Evolutionary conservation across 352 stramenopile species (phyloP).

Genomic region (Pythium oligandrum): DNA sequence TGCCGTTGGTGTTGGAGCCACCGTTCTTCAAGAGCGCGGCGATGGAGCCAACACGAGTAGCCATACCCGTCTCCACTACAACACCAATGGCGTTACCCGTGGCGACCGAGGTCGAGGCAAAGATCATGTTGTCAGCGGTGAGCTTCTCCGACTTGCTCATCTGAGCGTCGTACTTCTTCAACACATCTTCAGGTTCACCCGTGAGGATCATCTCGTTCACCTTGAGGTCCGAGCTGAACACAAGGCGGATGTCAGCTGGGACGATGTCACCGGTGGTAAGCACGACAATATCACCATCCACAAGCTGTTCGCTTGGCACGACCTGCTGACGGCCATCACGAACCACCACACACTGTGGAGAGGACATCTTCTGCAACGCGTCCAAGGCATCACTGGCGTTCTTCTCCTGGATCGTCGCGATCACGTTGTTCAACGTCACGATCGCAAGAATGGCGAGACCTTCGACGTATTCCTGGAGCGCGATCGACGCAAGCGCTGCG

Average conservation of each 20-base stretch:
- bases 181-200: constrained; percentile 84
- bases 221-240: constrained; percentile 76
- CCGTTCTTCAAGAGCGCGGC: constrained; percentile 45
- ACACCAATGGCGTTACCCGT: constrained; percentile 55
- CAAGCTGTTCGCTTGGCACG: constrained; percentile 57
- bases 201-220: constrained; percentile 95
- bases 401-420: constrained; percentile 64
- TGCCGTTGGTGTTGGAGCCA: constrained; percentile 16
- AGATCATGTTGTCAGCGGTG: constrained; percentile 88
- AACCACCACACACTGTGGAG: constrained; percentile 52
- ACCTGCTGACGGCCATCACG: constrained; percentile 40
- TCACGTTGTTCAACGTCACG: constrained; percentile 64
- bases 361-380: constrained; percentile 69
- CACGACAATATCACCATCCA: constrained; percentile 74
- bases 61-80: constrained; percentile 63
- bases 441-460: constrained; percentile 67
- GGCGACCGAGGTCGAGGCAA: constrained; percentile 82
- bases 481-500: constrained; percentile 55
- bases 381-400: constrained; percentile 68
- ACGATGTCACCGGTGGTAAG: constrained; percentile 92
- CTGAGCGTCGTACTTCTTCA: constrained; percentile 58
- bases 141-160: constrained; percentile 47
- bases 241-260: constrained; percentile 87
- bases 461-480: constrained; percentile 65
- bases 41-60: constrained; percentile 59